phyloP scores from a whole-genome alignment of 352 stramenopile species.

The Phytopythium oedochilum region DNA sequence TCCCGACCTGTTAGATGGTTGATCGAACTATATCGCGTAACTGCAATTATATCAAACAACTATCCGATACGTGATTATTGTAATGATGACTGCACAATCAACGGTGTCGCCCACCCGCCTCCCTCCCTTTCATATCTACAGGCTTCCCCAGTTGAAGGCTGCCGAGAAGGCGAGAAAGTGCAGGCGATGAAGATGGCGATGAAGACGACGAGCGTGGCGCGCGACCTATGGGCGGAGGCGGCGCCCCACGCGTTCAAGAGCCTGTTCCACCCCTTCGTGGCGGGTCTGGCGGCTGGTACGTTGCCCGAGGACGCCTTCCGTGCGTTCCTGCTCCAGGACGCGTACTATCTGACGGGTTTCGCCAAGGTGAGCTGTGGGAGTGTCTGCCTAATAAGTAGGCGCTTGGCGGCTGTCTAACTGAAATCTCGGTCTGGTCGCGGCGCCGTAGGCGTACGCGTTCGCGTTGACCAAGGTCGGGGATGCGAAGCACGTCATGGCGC shows the following conservation, averaged over 20 bases:
- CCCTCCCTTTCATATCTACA: not conserved
- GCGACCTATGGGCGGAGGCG: conserved; percentile 29
- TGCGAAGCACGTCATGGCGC: conserved; percentile 24
- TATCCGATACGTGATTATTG: too few relatives aligned
- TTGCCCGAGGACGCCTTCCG: conserved; percentile 30
- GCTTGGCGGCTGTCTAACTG: not conserved
- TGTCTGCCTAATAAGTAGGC: too few relatives aligned
- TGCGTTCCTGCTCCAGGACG: conserved; percentile 50
- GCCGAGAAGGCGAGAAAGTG: not conserved
- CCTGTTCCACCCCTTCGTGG: conserved; percentile 55
- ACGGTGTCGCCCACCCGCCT: not conserved
- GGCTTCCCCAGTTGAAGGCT: conserved; percentile 1
- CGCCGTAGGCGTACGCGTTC: conserved; percentile 30
- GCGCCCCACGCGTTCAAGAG: conserved; percentile 21
- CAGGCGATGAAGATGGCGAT: not conserved
- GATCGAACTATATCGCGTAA: not conserved
- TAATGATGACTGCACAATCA: not conserved
- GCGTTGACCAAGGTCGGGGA: conserved; percentile 35
- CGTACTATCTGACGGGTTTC: conserved; percentile 49
- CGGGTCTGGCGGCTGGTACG: conserved; percentile 24
- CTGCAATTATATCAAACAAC: too few relatives aligned
- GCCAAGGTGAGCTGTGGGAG: conserved; percentile 27
- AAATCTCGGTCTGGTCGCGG: not conserved
- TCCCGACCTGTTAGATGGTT: not conserved
- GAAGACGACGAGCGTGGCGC: not conserved